A percentile compares a stretch with the other conserved stretches of the same genome.
Evolutionary conservation across 495 filamentous ascomycete species (phyloP).

Genomic region (Durotheca rogersii): DNA sequence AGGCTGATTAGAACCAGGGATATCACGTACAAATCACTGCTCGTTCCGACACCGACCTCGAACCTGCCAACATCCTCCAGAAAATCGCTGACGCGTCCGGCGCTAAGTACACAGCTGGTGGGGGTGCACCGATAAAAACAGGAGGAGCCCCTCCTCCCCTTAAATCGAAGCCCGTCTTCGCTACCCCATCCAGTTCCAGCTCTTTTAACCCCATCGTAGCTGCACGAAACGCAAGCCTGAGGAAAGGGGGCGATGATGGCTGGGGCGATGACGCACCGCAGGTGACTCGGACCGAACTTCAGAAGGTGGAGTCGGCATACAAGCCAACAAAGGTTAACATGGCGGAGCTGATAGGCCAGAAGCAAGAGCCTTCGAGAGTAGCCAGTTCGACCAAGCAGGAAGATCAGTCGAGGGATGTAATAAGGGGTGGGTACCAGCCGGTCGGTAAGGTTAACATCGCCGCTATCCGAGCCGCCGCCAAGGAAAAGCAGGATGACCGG

Average conservation of each 20-base stretch:
- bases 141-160: constrained; percentile 65
- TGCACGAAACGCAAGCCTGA: constrained; percentile 47
- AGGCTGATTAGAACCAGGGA: constrained; percentile 53
- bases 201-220: constrained; percentile 65
- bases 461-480: constrained; percentile 77
- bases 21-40: constrained; percentile 98
- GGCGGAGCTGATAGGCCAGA: constrained; percentile 67
- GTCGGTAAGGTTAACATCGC: constrained; percentile 96
- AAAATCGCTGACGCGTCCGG: constrained; percentile 97
- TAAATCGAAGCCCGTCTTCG: constrained; percentile 86
- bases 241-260: constrained; percentile 66
- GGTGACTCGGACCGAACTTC: constrained; percentile 79
- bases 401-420: constrained; percentile 59
- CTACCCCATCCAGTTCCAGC: constrained; percentile 64
- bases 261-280: constrained; percentile 96
- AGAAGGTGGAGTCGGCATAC: constrained; percentile 91
- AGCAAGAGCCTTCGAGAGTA: constrained; percentile 60
- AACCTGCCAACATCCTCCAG: constrained; percentile 81
- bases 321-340: constrained; percentile 93
- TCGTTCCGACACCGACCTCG: constrained; percentile 83
- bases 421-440: constrained; percentile 91
- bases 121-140: constrained; percentile 50
- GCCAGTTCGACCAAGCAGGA: constrained; percentile 40
- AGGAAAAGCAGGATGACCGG: constrained; percentile 68
- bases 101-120: constrained; percentile 79